phyloP scores from a whole-genome alignment of 1,284 basidiomycete species.

The Tilletia walkeri region DNA sequence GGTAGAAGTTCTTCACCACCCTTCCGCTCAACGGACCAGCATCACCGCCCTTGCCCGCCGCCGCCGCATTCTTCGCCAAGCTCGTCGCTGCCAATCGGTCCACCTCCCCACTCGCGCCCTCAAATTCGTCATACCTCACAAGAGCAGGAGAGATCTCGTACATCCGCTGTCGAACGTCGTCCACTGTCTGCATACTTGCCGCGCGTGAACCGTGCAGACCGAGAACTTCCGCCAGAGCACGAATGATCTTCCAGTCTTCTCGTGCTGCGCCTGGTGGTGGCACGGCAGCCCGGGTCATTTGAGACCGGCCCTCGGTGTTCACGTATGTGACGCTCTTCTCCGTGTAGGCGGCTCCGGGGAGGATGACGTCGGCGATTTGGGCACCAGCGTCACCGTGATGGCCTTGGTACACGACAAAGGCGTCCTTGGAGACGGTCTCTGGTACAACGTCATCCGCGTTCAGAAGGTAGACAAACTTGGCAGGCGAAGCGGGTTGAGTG shows the following conservation, averaged over 20 bases:
- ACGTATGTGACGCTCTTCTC: conserved; percentile 94
- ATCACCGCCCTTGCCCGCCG: not conserved
- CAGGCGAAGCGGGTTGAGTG: conserved; percentile 66
- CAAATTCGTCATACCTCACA: conserved; percentile 81
- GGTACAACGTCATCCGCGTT: conserved; percentile 93
- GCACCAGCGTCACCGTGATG: conserved; percentile 98
- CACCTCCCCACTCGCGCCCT: conserved; percentile 65
- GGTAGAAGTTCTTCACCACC: conserved; percentile 84
- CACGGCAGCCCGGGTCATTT: conserved; percentile 87
- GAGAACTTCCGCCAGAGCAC: conserved; percentile 87
- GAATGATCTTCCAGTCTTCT: conserved; percentile 98
- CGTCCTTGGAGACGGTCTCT: conserved; percentile 82
- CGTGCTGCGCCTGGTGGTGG: conserved; percentile 89
- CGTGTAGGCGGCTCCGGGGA: conserved; percentile 91
- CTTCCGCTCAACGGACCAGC: conserved; percentile 7
- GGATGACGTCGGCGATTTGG: conserved; percentile 89
- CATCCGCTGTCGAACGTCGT: conserved; percentile 80
- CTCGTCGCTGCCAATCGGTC: conserved; percentile 18
- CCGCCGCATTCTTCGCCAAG: not conserved
- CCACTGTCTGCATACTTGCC: not conserved
- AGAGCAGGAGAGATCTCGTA: conserved; percentile 94
- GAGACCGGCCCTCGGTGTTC: conserved; percentile 92
- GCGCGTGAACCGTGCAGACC: conserved; percentile 60
- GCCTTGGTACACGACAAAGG: conserved; percentile 98
- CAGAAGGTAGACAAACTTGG: conserved; percentile 92